phyloP scores from a whole-genome alignment of 495 filamentous ascomycete genomes.

The Aspergillus leporis region DNA sequence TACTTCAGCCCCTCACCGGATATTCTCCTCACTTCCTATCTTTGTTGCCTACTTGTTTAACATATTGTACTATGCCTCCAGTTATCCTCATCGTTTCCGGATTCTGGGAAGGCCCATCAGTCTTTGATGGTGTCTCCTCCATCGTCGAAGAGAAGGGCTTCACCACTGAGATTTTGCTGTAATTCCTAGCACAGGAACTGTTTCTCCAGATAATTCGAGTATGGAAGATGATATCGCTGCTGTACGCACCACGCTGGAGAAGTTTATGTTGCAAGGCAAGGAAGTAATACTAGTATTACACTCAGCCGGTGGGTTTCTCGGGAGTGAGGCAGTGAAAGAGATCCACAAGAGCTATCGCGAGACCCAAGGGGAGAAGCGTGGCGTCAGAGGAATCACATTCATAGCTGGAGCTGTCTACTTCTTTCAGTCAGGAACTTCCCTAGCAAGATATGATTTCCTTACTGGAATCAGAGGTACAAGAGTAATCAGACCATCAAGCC shows the following conservation, averaged over 20 bases:
- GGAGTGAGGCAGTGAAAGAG: slow-evolving; percentile 33
- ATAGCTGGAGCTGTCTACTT: slow-evolving; percentile 23
- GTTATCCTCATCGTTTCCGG: slow-evolving; percentile 33
- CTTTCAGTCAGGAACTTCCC: too few species aligned
- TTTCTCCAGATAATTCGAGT: slow-evolving; percentile 21
- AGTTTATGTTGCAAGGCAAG: slow-evolving; percentile 14
- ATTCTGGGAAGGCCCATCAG: slow-evolving; percentile 32
- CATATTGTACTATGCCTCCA: slow-evolving; percentile 17
- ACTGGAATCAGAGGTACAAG: too few species aligned
- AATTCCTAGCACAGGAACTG: slow-evolving; percentile 25
- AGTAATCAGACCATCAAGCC: too few species aligned
- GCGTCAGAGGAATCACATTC: slow-evolving; percentile 28
- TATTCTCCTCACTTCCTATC: too few species aligned
- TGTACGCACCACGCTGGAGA: slow-evolving; percentile 21
- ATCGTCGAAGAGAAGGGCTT: slow-evolving; percentile 15
- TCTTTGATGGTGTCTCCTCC: slow-evolving; percentile 21
- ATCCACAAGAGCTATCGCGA: slow-evolving; percentile 9
- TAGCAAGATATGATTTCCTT: too few species aligned
- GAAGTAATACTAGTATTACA: slow-evolving; percentile 39
- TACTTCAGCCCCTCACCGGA: too few species aligned
- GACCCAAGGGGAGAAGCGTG: slow-evolving; percentile 5
- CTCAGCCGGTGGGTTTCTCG: slow-evolving; percentile 39
- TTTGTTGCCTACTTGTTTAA: background rate
- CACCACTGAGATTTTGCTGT: slow-evolving; percentile 13
- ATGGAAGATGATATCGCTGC: slow-evolving; percentile 24